phyloP scores from a whole-genome alignment of 1,284 basidiomycete genomes.

The Ganoderma meredithae region DNA sequence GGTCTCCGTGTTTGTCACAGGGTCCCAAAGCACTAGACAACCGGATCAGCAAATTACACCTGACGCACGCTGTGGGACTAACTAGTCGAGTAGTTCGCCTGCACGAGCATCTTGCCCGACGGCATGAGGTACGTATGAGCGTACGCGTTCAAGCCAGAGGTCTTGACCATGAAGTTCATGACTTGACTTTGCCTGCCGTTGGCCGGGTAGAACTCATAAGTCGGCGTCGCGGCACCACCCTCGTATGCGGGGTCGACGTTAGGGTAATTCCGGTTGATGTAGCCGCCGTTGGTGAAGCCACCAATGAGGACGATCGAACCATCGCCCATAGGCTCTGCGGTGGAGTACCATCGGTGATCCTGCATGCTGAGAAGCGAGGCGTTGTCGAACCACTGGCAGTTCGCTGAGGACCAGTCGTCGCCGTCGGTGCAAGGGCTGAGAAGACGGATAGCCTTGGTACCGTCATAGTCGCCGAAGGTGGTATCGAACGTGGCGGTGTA shows the following conservation, averaged over 20 bases:
- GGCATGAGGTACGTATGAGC: slow-evolving; percentile 87
- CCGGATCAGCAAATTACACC: slow-evolving; percentile 13
- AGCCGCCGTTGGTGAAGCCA: slow-evolving; percentile 86
- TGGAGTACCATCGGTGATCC: slow-evolving; percentile 87
- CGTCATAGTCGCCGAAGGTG: slow-evolving; percentile 72
- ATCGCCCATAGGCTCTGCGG: slow-evolving; percentile 78
- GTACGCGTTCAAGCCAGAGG: slow-evolving; percentile 91
- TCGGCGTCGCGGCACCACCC: slow-evolving; percentile 72
- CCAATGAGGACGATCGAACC: slow-evolving; percentile 79
- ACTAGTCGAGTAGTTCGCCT: slow-evolving; percentile 85
- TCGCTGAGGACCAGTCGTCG: slow-evolving; percentile 53
- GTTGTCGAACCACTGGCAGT: slow-evolving; percentile 85
- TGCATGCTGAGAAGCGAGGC: slow-evolving; percentile 75
- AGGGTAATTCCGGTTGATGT: slow-evolving; percentile 86
- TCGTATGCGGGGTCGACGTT: slow-evolving; percentile 70
- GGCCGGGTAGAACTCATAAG: slow-evolving; percentile 87
- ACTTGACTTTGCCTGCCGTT: slow-evolving; percentile 56
- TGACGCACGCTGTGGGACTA: slow-evolving; percentile 41
- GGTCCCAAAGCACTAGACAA: slow-evolving; percentile 68
- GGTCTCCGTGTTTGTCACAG: slow-evolving; percentile 65
- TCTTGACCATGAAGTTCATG: slow-evolving; percentile 83
- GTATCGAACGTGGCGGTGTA: slow-evolving; percentile 61
- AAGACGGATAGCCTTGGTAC: slow-evolving; percentile 72
- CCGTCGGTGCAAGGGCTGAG: slow-evolving; percentile 75
- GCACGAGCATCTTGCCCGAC: slow-evolving; percentile 85